Percentiles rank a stretch among this genome's conserved stretches.
Conservation (phyloP, 352 stramenopile genomes). For the Globisporangium cylindrosporum region DNA sequence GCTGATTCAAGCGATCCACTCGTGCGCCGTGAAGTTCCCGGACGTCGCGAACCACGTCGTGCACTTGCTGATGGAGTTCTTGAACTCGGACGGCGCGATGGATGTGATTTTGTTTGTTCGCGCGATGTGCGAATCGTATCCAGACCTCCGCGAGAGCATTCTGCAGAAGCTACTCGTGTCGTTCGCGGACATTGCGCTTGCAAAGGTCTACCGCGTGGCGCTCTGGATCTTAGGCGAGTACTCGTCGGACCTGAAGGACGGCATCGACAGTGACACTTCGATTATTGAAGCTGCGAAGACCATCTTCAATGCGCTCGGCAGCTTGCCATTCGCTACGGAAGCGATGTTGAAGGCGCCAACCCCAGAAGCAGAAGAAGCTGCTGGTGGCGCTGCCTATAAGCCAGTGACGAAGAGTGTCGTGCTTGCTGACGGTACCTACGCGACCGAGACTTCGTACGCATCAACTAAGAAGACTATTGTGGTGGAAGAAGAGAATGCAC, state of each 20-base stretch:
- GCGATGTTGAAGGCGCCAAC: conserved; percentile 48
- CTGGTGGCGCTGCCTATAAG: conserved; percentile 66
- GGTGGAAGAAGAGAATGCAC: conserved; percentile 64
- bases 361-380: conserved; percentile 15
- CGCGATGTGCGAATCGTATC: conserved; percentile 97
- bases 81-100: conserved; percentile 96
- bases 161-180: conserved; percentile 94
- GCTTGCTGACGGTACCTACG: conserved; percentile 98
- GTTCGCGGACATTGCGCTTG: conserved; percentile 92
- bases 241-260: conserved; percentile 41
- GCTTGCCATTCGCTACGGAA: conserved; percentile 65
- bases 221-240: conserved; percentile 98
- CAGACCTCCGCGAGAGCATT: conserved; percentile 89
- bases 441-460: conserved; percentile 94
- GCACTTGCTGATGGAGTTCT: conserved; percentile 99
- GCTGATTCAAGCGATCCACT: conserved; percentile 98
- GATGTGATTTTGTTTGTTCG: conserved; percentile 99
- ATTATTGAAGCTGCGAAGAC: conserved; percentile 72
- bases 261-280: conserved; percentile 55
- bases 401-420: conserved; percentile 98
- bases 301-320: conserved; percentile 89
- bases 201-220: conserved; percentile 96
- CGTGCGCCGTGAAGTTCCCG: conserved; percentile 97
- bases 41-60: conserved; percentile 97
- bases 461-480: conserved; percentile 36